Conservation (phyloP, 441 rosid genomes). For the Metrosideros polymorpha region DNA sequence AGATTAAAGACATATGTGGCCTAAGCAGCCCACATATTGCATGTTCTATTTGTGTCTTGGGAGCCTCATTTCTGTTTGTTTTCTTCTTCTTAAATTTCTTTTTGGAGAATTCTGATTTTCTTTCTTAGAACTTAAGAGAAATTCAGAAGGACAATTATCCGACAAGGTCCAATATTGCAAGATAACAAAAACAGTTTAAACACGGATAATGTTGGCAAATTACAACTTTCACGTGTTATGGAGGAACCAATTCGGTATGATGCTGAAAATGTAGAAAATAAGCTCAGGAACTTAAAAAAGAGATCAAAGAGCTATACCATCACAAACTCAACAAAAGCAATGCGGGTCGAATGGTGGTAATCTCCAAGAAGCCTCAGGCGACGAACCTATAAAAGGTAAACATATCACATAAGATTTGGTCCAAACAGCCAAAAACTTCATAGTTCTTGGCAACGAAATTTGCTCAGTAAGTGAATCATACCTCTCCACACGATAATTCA, state of each 20-base stretch:
- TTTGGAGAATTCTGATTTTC: not conserved
- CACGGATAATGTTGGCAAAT: not conserved
- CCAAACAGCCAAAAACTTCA: not conserved
- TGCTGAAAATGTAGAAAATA: not conserved
- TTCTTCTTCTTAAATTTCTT: not conserved
- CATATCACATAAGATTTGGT: not conserved
- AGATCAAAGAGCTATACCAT: conserved; percentile 1
- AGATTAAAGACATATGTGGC: not conserved
- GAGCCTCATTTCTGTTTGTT: not conserved
- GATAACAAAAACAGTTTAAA: not conserved
- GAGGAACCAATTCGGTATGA: not conserved
- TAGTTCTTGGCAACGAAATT: not conserved
- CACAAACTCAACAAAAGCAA: conserved; percentile 17
- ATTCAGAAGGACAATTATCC: not conserved
- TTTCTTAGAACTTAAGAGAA: not conserved
- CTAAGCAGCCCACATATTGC: not conserved
- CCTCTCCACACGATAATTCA: not conserved
- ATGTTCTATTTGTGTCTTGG: not conserved
- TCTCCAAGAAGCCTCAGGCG: conserved; percentile 18
- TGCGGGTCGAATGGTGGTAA: conserved; percentile 12
- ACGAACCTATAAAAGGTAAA: conserved; percentile 3
- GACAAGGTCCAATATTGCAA: not conserved
- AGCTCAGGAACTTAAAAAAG: not conserved
- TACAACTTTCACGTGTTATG: not conserved
- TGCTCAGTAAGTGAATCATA: not conserved